phyloP scores from a whole-genome alignment of 495 filamentous ascomycete species.

The Penicillium soppii region DNA sequence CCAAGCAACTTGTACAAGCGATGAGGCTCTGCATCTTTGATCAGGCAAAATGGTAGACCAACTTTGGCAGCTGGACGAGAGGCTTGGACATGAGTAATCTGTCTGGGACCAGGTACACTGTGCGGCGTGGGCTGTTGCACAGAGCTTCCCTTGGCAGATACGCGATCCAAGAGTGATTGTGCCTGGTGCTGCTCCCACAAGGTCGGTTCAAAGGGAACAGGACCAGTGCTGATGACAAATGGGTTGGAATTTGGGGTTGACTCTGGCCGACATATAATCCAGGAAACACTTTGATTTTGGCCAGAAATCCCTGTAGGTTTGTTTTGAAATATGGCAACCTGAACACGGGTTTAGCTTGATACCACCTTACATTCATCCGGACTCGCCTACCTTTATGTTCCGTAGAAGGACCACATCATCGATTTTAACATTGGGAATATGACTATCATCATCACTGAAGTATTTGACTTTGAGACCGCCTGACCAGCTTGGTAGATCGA shows the following conservation, averaged over 20 bases:
- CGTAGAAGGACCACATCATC: slow-evolving; percentile 51
- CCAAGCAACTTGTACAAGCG: slow-evolving; percentile 70
- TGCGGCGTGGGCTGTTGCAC: slow-evolving; percentile 7
- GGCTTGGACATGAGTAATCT: slow-evolving; percentile 9
- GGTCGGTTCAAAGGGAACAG: slow-evolving; percentile 26
- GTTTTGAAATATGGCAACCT: slow-evolving; percentile 27
- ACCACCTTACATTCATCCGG: neutral
- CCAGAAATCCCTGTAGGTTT: slow-evolving; percentile 28
- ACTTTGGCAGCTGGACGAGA: slow-evolving; percentile 6
- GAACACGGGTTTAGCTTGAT: slow-evolving; percentile 1
- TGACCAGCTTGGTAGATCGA: slow-evolving; percentile 29
- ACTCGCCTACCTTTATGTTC: slow-evolving; percentile 35
- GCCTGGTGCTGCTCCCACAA: slow-evolving; percentile 30
- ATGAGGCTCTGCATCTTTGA: slow-evolving; percentile 60
- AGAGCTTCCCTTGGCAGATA: slow-evolving; percentile 1
- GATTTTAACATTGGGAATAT: slow-evolving; percentile 37
- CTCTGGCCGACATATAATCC: slow-evolving; percentile 39
- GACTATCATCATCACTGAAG: slow-evolving; percentile 39
- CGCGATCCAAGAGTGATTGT: slow-evolving; percentile 26
- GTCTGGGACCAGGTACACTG: neutral
- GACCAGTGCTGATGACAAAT: slow-evolving; percentile 32
- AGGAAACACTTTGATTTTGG: slow-evolving; percentile 29
- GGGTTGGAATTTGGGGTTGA: slow-evolving; percentile 20
- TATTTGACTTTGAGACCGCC: slow-evolving; percentile 51
- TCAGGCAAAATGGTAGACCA: slow-evolving; percentile 55